phyloP scores from a whole-genome alignment of 2,329 filamentous ascomycete species.

The Albophoma yamanashiensis region DNA sequence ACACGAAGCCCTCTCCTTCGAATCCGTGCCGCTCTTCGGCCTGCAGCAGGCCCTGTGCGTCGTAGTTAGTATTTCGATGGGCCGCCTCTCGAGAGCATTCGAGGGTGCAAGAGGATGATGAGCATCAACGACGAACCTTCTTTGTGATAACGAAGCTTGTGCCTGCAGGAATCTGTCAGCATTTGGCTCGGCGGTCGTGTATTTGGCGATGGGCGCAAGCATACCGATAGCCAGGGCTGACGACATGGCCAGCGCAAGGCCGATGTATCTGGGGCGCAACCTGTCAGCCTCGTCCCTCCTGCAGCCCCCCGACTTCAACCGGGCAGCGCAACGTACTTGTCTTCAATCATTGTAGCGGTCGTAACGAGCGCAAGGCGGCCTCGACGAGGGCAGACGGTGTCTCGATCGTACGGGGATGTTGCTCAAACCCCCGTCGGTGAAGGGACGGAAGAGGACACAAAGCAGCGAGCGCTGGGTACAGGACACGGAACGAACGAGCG shows the following conservation, averaged over 20 bases:
- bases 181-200: neutral
- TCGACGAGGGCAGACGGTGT: conserved; percentile 8
- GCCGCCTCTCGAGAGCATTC: neutral
- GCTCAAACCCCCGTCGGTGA: neutral
- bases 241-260: conserved; percentile 62
- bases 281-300: conserved; percentile 6
- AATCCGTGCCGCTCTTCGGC: conserved; percentile 88
- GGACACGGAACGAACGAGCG: neutral
- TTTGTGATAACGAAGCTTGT: conserved; percentile 99
- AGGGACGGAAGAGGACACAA: neutral
- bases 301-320: neutral
- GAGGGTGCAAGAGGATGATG: neutral
- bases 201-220: conserved; percentile 11
- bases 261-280: conserved; percentile 52
- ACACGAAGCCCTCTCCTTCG: conserved; percentile 91
- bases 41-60: conserved; percentile 68
- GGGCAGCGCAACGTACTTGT: conserved; percentile 21
- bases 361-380: conserved; percentile 7
- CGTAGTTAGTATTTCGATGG: neutral
- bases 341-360: conserved; percentile 21
- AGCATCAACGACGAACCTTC: conserved; percentile 50
- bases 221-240: conserved; percentile 69
- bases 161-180: conserved; percentile 38
- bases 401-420: neutral
- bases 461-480: neutral